A percentile compares a stretch with the other conserved stretches of the same genome.
phyloP scores from a whole-genome alignment of 1,139 yeast species.

The Suhomyces chickasaworum region DNA sequence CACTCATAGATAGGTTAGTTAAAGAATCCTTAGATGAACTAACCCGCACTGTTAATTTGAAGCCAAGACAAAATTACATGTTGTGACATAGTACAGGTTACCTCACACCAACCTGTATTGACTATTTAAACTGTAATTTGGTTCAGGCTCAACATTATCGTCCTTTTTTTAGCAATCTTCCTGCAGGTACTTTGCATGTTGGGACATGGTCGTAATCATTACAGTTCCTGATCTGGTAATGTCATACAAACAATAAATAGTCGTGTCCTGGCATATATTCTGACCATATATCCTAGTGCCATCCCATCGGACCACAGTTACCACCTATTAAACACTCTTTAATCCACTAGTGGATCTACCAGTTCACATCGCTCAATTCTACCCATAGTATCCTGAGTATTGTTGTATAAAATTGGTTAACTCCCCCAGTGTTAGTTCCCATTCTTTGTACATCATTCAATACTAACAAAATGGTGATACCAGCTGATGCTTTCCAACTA shows the following conservation, averaged over 20 bases:
- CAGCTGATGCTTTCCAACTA: background rate
- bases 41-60: background rate
- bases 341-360: background rate
- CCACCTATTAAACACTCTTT: background rate
- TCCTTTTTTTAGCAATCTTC: background rate
- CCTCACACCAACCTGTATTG: background rate
- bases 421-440: background rate
- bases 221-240: constrained; percentile 14
- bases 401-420: background rate
- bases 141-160: background rate
- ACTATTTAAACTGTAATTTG: background rate
- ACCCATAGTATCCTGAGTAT: background rate
- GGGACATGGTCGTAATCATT: constrained; percentile 3
- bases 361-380: background rate
- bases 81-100: no score
- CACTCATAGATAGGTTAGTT: constrained; percentile 2
- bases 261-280: constrained; percentile 5
- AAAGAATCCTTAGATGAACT: background rate
- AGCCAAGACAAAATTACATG: no score
- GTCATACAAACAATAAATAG: constrained; percentile 7
- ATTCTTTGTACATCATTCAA: background rate
- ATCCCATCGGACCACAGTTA: background rate
- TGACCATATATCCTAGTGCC: background rate
- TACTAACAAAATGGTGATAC: background rate
- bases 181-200: background rate